Conservation (phyloP, 139 green algal genomes). For the Parachlorella kessleri region DNA sequence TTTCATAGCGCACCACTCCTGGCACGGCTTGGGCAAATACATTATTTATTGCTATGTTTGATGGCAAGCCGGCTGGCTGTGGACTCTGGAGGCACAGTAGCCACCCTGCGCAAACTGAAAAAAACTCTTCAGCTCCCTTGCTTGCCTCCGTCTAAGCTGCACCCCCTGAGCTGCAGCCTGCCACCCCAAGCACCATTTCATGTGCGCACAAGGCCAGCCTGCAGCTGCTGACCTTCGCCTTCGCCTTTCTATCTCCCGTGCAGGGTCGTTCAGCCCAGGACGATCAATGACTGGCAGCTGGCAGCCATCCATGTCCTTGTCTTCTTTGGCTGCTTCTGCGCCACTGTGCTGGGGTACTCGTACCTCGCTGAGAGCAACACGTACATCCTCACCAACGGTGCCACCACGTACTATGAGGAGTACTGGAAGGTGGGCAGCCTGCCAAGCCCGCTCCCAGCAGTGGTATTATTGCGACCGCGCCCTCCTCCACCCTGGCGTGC, state of each 20-base stretch:
- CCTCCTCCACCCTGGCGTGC: background rate
- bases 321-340: conserved; percentile 19
- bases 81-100: background rate
- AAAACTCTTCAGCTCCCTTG: background rate
- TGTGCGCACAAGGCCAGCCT: background rate
- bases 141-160: background rate
- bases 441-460: background rate
- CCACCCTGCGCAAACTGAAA: background rate
- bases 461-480: too few species aligned
- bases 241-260: background rate
- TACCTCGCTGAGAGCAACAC: background rate
- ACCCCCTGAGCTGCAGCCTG: background rate
- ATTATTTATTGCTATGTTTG: too few species aligned
- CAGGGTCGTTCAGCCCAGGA: conserved; percentile 15
- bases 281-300: conserved; percentile 4
- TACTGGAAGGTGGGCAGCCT: conserved; percentile 17
- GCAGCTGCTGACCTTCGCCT: background rate
- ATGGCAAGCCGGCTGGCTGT: background rate
- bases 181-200: too few species aligned
- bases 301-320: conserved; percentile 1
- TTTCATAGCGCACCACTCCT: too few species aligned
- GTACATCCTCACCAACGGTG: background rate
- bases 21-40: too few species aligned
- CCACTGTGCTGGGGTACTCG: background rate
- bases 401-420: background rate